phyloP scores from a whole-genome alignment of 768 basidiomycete species.

The Kwoniella sp. region DNA sequence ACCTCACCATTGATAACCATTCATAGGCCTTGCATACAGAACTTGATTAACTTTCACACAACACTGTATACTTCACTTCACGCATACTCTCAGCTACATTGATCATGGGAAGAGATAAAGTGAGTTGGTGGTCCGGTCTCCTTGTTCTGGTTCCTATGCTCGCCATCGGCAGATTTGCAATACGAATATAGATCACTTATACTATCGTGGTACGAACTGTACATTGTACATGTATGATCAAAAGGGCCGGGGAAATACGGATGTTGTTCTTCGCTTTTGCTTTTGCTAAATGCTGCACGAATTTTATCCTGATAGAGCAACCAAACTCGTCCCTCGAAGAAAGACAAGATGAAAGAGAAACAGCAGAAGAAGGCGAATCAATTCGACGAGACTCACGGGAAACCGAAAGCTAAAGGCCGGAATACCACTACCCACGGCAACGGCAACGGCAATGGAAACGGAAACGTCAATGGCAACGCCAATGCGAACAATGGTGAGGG shows the following conservation, averaged over 20 bases:
- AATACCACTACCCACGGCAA: conserved; percentile 1
- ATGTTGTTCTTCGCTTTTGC: too few relatives aligned
- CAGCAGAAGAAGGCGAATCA: conserved; percentile 23
- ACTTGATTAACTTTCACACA: neutral
- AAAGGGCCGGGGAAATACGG: too few relatives aligned
- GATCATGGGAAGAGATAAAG: conserved; percentile 20
- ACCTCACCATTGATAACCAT: too few relatives aligned
- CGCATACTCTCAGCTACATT: too few relatives aligned
- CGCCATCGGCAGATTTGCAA: too few relatives aligned
- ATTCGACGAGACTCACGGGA: conserved; percentile 15
- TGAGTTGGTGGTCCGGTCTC: neutral
- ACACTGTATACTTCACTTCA: neutral
- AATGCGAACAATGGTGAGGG: neutral
- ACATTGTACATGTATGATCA: too few relatives aligned
- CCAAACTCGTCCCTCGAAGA: conserved; percentile 15
- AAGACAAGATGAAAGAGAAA: conserved; percentile 32
- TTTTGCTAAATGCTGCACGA: too few relatives aligned
- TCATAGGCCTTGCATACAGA: too few relatives aligned
- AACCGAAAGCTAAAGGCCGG: conserved; percentile 7
- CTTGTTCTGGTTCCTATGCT: neutral
- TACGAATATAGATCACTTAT: too few relatives aligned
- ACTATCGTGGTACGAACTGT: too few relatives aligned
- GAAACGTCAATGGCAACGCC: neutral
- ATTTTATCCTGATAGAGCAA: neutral
- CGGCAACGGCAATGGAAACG: neutral